phyloP scores from a whole-genome alignment of 1,284 basidiomycete genomes.

The Cryptococcus sp. region DNA sequence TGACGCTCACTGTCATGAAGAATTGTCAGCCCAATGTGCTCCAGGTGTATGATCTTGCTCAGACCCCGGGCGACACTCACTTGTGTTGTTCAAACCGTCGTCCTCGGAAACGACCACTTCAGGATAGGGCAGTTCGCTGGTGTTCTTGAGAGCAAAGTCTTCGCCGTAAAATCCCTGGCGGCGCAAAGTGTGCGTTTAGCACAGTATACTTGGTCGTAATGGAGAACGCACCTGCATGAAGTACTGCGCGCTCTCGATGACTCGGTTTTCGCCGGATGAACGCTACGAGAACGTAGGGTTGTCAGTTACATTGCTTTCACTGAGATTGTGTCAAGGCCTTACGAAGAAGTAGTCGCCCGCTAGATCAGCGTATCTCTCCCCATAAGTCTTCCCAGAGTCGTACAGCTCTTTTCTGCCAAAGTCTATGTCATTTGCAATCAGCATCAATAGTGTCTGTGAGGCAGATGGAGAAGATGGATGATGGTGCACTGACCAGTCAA shows the following conservation, averaged over 20 bases:
- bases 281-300: background rate
- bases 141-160: conserved; percentile 1
- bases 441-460: background rate
- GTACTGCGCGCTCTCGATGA: background rate
- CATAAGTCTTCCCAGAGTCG: background rate
- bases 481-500: background rate
- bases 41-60: too few relatives aligned
- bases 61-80: background rate
- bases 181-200: background rate
- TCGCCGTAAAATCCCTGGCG: background rate
- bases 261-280: background rate
- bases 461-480: too few relatives aligned
- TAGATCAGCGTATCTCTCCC: background rate
- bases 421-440: background rate
- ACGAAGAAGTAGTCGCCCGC: background rate
- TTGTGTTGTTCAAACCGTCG: conserved; percentile 13
- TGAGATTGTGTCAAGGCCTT: background rate
- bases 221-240: background rate
- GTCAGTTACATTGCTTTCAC: background rate
- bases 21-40: too few relatives aligned
- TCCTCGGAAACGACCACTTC: conserved; percentile 11
- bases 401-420: background rate
- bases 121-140: background rate
- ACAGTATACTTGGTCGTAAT: background rate
- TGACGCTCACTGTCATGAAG: conserved; percentile 2